phyloP scores from a whole-genome alignment of 352 stramenopile species.

The Pythium graminicola region DNA sequence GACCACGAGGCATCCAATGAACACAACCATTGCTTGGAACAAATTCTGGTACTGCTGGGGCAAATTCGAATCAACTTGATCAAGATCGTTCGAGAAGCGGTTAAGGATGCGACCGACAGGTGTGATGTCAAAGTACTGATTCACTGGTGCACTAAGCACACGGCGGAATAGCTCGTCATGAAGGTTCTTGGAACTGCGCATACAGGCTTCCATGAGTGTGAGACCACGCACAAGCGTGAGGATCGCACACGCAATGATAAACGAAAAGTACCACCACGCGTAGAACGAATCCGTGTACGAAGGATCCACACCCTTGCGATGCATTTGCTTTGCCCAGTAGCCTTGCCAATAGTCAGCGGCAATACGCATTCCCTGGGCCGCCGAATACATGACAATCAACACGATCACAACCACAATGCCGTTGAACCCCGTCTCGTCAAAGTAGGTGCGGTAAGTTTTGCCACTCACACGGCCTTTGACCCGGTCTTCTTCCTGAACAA shows the following conservation, averaged over 20 bases:
- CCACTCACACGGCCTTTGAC: conserved; percentile 25
- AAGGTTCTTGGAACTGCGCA: conserved; percentile 35
- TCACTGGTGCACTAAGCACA: conserved; percentile 28
- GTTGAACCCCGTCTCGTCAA: conserved; percentile 28
- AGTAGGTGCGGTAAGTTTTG: conserved; percentile 29
- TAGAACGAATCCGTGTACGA: conserved; percentile 22
- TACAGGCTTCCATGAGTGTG: conserved; percentile 45
- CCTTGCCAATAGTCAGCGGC: conserved; percentile 22
- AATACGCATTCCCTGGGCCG: conserved; percentile 19
- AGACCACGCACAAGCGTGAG: conserved; percentile 37
- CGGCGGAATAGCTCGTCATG: conserved; percentile 40
- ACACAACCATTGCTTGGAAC: conserved; percentile 12
- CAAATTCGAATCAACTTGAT: conserved; percentile 42
- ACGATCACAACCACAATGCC: conserved; percentile 21
- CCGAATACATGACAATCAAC: conserved; percentile 15
- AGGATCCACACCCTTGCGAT: conserved; percentile 10
- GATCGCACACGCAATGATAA: conserved; percentile 28
- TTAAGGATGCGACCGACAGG: conserved; percentile 26
- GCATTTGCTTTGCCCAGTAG: conserved; percentile 28
- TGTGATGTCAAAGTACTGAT: conserved; percentile 35
- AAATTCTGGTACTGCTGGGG: conserved; percentile 47
- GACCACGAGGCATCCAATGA: conserved; percentile 35
- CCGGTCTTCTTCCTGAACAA: conserved; percentile 30
- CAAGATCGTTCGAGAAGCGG: conserved; percentile 38
- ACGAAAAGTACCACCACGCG: conserved; percentile 35